These are phyloP conservation scores for Pseudocercospora fuligena DNA, from an alignment of 2,329 filamentous ascomycete species.

Conservation along the genomic window DNA sequence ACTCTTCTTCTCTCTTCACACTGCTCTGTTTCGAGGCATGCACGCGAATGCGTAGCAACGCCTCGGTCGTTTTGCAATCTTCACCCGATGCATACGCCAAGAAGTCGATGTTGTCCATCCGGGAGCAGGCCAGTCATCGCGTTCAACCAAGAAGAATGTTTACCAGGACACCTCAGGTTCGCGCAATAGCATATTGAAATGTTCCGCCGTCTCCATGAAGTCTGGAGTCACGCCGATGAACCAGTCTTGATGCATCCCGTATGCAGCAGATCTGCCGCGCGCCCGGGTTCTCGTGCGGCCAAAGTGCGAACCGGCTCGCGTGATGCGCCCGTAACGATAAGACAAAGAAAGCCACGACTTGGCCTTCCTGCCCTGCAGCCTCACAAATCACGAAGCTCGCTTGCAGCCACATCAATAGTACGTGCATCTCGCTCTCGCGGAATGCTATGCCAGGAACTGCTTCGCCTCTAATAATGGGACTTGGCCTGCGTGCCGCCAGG, in stretches of 20 bases:
- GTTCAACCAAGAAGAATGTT: no score
- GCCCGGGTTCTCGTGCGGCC: background rate
- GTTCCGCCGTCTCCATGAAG: background rate
- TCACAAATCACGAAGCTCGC: constrained; percentile 6
- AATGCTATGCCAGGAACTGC: background rate
- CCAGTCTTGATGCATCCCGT: background rate
- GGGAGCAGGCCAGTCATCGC: background rate
- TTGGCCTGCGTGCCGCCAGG: background rate
- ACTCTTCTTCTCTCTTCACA: constrained; percentile 14
- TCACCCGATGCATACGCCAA: constrained; percentile 9
- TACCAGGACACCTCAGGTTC: no score
- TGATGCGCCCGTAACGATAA: constrained; percentile 8
- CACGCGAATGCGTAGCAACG: constrained; percentile 4
- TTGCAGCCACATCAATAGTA: constrained; percentile 13
- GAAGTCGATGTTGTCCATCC: constrained; percentile 7
- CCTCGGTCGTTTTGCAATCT: constrained; percentile 8
- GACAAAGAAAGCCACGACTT: background rate
- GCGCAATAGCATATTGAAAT: no score
- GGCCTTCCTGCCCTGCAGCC: background rate
- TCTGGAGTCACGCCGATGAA: background rate
- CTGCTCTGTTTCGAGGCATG: constrained; percentile 12
- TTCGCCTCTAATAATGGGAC: constrained; percentile 6
- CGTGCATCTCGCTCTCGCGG: constrained; percentile 8
- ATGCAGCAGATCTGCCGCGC: background rate
- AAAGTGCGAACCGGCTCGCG: background rate